Evolutionary conservation across 768 basidiomycete genomes (phyloP), one percentile per base, ranked within the genome.

Genomic region (Tephrocybe rancida): DNA sequence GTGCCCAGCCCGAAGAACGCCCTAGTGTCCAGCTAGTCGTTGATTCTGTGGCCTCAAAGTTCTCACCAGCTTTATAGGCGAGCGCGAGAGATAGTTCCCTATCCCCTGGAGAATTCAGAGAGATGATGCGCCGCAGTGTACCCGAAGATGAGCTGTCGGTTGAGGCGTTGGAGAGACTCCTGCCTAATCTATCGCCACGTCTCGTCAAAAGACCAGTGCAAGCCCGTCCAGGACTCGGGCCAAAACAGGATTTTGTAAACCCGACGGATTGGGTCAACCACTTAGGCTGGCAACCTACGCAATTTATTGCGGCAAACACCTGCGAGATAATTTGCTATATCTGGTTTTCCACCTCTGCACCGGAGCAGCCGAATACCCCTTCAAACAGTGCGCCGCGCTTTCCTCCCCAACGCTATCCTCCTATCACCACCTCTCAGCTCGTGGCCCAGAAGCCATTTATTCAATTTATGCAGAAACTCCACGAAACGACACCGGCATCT

Each of bases 311-410:
- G 0, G 91, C 93, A 69, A 93, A 93, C 75, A 92, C 90, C 2
- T 92, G 89, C 72, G 89, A 92, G 73, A 94, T 94, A 91, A 86
- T 94, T 51, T 94, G 92, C 71, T 94, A 94, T 69, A 72, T 94
- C n/a, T 94, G 92, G 92, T 93, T 93, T 64, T 83, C 88, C 5
- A 71, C 77, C 0, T 69, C 79, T 45, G 66, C 76, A 48, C 55
- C 64, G 52, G 41, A 66, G 26, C 61, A 63, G 56, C 35, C 77
- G 54, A 66, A 75, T 63, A 37, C 76, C 64, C 75, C 77, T 7
- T 76, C 81, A 2, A 72, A 73, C 16, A 69, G 71, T 18, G 75
- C 75, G 0, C 71, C 70, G 0, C 66, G 72, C 13, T 64, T 69
- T 19, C 45, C 67, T n/a, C 61, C 63, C 29, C 63, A 67, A 0